Evolutionary conservation across 2,329 filamentous ascomycete genomes (phyloP).

Genomic region (Orbilia blumenaviensis): DNA sequence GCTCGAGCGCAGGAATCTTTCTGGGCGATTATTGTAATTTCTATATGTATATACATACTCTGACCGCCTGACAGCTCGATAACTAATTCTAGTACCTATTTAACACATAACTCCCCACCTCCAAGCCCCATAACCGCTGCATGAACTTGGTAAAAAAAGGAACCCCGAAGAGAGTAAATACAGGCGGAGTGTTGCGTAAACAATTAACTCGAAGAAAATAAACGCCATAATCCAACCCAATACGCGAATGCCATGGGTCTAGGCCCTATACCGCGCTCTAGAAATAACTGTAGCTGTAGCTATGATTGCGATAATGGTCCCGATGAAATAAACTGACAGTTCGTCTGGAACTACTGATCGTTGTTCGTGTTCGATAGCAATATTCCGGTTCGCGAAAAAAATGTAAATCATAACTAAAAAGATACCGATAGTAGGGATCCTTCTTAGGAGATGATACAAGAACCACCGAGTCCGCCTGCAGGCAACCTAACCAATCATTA

Average conservation of each 20-base stretch:
- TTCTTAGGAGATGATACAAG: slow-evolving; percentile 37
- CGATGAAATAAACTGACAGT: slow-evolving; percentile 24
- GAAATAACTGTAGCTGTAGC: slow-evolving; percentile 8
- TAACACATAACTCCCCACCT: not conserved
- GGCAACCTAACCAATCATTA: slow-evolving; percentile 47
- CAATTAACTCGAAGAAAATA: not conserved
- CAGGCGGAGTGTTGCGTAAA: no score
- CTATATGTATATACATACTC: slow-evolving; percentile 17
- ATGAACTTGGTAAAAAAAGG: not conserved
- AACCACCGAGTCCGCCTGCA: slow-evolving; percentile 30
- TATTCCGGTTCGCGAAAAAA: slow-evolving; percentile 1
- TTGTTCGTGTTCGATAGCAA: not conserved
- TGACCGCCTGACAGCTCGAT: not conserved
- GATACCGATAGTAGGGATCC: slow-evolving; percentile 4
- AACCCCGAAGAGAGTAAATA: not conserved
- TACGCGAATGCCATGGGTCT: not conserved
- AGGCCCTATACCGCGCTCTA: not conserved
- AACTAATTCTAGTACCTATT: not conserved
- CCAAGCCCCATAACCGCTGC: not conserved
- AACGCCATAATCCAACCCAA: not conserved
- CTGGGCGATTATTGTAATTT: not conserved
- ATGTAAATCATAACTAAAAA: slow-evolving; percentile 25
- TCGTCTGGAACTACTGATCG: not conserved
- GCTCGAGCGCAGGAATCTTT: not conserved
- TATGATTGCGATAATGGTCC: slow-evolving; percentile 25